Evolutionary conservation across 805 yeast genomes (phyloP).

Genomic region (Saccharomycopsis malanga): DNA sequence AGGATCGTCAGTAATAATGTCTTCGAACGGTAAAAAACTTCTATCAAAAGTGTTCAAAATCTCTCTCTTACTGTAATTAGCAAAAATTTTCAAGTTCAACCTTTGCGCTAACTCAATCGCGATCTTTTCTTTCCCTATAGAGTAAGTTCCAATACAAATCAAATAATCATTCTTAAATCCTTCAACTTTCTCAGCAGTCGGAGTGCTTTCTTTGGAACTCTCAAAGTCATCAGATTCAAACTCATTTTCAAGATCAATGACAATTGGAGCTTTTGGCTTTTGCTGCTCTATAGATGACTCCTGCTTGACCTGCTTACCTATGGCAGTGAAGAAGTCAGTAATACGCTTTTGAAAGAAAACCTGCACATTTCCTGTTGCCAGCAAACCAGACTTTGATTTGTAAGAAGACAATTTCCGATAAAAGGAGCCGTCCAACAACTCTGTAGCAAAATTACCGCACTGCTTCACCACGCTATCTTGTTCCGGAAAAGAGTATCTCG

Average conservation of each 20-base stretch:
- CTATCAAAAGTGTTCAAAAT: constrained; percentile 37
- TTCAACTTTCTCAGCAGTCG: background rate
- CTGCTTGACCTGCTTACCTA: background rate
- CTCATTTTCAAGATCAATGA: background rate
- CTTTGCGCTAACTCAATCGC: constrained; percentile 58
- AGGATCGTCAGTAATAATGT: constrained; percentile 37
- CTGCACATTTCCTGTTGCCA: too few species aligned
- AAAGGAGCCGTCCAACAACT: constrained; percentile 23
- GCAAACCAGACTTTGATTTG: too few species aligned
- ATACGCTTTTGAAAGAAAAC: constrained; percentile 27
- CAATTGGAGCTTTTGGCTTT: background rate
- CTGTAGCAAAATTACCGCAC: constrained; percentile 46
- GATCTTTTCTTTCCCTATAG: constrained; percentile 86
- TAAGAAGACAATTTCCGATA: constrained; percentile 21
- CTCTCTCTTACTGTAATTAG: constrained; percentile 40
- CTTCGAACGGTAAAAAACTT: background rate
- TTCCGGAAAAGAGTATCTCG: constrained; percentile 67
- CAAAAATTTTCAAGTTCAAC: constrained; percentile 47
- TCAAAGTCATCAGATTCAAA: too few species aligned
- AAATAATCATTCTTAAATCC: constrained; percentile 33
- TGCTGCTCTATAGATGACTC: too few species aligned
- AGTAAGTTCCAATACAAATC: constrained; percentile 76
- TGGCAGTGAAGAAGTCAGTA: constrained; percentile 29
- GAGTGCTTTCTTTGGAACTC: too few species aligned
- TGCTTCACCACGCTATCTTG: constrained; percentile 61